Percentiles rank a stretch among this genome's conserved stretches.
Conservation (phyloP, 2,329 filamentous ascomycete species). For the Tolypocladium inflatum region DNA sequence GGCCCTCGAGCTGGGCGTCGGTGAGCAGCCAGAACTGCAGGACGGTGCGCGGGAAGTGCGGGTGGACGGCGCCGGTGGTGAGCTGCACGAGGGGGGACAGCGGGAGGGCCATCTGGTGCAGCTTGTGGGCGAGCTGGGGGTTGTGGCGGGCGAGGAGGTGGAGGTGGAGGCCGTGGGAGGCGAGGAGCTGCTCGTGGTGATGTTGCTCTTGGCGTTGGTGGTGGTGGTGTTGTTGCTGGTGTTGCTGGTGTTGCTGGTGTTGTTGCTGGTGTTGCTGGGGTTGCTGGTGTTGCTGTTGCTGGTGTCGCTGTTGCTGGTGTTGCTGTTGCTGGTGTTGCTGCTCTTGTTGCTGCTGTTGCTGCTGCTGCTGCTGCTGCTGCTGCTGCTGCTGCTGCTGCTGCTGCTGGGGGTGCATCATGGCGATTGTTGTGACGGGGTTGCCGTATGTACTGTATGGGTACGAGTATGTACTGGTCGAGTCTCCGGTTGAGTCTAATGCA, state of each 20-base stretch:
- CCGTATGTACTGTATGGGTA: not conserved
- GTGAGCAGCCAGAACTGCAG: constrained; percentile 68
- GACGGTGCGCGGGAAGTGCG: constrained; percentile 54
- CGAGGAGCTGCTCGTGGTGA: constrained; percentile 22
- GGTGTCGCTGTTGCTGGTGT: not conserved
- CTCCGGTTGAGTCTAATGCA: not conserved
- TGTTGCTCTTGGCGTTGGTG: not conserved
- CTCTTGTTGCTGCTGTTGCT: not conserved
- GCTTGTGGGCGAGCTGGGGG: constrained; percentile 48
- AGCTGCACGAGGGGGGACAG: constrained; percentile 60
- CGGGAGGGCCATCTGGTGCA: constrained; percentile 54
- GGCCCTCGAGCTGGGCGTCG: constrained; percentile 56
- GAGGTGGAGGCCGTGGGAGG: constrained; percentile 15
- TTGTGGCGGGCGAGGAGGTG: constrained; percentile 18
- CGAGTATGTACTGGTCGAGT: not conserved
- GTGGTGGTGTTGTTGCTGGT: not conserved
- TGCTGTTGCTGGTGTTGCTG: not conserved
- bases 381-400: constrained; percentile 1
- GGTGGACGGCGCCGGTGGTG: constrained; percentile 51
- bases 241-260: constrained; percentile 1
- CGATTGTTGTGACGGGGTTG: not conserved
- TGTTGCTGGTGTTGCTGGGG: not conserved
- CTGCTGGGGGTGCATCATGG: constrained; percentile 3
- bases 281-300: not conserved
- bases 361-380: constrained; percentile 1